Evolutionary conservation across 257 asterid species (phyloP), one percentile per base, ranked within the genome.

Genomic region (Anisodus acutangulus): DNA sequence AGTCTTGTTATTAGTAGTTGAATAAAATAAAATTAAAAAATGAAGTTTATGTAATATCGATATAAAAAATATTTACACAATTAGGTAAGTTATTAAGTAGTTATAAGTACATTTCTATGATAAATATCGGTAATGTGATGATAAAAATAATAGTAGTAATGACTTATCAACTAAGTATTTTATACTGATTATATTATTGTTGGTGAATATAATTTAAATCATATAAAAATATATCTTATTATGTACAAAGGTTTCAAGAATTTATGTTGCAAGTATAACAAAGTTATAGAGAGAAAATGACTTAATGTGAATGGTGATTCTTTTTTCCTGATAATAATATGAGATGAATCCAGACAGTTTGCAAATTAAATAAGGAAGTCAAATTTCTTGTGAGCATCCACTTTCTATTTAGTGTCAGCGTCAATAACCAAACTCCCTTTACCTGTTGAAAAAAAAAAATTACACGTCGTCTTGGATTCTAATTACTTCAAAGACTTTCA

Each of bases 391-490:
- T 35, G 76, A 13, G n/a, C 22, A 37, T 67, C 11, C 6, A n/a
- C 6, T 67, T 67, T 22, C 78, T 69, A 31, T 31, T 41, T 16
- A 69, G 53, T 41, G 78, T 69, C 78, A 69, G 8, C 78, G 2
- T 69, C 78, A 39, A 8, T 69, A 69, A 69, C 78, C 78, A 39
- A 69, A 69, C 78, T 39, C 54, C 54, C 54, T 39, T 39, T 69
- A 41, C 54, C 53, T 15, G 78, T 69, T 69, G 78, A 69, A 69
- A 15, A 39, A 3, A 22, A 31, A 31, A 31, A 15, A 0, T 16
- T 39, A 41, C 78, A 71, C 41, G 79, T 71, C 79, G 16, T 43
- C 57, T 71, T 9, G 79, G 57, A 71, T 71, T 71, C 79, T 41
- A 31, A 31, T 31, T 71, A 45, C 57, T 45, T 45, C 57, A n/a